Evolutionary conservation across 306 rosid genomes (phyloP).

Genomic region (Rubus idaeus): DNA sequence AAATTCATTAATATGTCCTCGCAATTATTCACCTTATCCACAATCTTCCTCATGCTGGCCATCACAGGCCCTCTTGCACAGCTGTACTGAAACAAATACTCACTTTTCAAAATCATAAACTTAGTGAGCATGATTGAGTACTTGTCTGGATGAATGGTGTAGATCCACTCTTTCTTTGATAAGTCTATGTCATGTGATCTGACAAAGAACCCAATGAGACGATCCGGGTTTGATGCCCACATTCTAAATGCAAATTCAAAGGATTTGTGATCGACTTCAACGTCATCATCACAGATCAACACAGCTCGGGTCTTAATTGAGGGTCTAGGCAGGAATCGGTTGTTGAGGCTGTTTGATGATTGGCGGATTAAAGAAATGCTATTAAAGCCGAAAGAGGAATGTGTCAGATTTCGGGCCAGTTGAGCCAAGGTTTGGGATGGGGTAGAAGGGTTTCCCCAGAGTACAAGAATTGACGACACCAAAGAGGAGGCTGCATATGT

Average conservation of each 20-base stretch:
- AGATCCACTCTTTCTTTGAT: constrained; percentile 65
- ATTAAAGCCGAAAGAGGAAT: constrained; percentile 34
- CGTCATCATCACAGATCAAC: constrained; percentile 83
- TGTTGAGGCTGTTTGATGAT: constrained; percentile 59
- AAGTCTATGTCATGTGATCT: constrained; percentile 78
- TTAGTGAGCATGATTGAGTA: constrained; percentile 82
- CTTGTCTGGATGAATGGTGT: constrained; percentile 75
- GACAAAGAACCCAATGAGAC: constrained; percentile 67
- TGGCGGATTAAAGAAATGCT: constrained; percentile 51
- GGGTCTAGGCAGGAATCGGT: constrained; percentile 66
- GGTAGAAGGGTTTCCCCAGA: constrained; percentile 91
- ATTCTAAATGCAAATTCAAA: constrained; percentile 61
- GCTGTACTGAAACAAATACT: constrained; percentile 52
- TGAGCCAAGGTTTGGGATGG: constrained; percentile 32
- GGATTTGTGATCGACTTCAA: constrained; percentile 55
- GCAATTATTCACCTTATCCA: constrained; percentile 60
- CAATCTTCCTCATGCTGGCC: constrained; percentile 49
- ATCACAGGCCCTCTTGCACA: constrained; percentile 56
- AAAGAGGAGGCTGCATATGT: constrained; percentile 60
- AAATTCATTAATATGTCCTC: constrained; percentile 89
- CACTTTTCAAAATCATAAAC: constrained; percentile 54
- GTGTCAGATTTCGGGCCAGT: constrained; percentile 48
- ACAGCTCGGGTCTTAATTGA: constrained; percentile 60
- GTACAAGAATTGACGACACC: constrained; percentile 67
- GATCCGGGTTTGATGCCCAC: constrained; percentile 52